phyloP scores from a whole-genome alignment of 805 yeast species.

The Sungouiella thailandica region DNA sequence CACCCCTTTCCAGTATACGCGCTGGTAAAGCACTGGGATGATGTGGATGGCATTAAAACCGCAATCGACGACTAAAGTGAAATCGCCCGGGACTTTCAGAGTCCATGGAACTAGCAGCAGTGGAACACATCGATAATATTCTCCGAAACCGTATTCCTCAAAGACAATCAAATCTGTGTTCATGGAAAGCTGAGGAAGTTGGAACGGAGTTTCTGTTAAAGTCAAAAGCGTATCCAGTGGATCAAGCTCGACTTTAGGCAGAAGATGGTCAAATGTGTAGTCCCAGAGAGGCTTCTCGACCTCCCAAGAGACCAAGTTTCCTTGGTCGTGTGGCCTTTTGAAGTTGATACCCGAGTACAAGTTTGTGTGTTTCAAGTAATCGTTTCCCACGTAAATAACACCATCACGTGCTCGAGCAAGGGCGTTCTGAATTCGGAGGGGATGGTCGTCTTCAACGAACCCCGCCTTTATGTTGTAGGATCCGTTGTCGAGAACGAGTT shows the following conservation, averaged over 20 bases:
- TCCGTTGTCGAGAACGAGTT: slow-evolving; percentile 81
- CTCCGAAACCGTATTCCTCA: slow-evolving; percentile 84
- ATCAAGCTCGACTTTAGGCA: slow-evolving; percentile 35
- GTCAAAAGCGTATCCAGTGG: slow-evolving; percentile 54
- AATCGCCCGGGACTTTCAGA: slow-evolving; percentile 37
- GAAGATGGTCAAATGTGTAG: slow-evolving; percentile 47
- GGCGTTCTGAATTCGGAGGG: slow-evolving; percentile 59
- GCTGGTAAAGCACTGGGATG: slow-evolving; percentile 76
- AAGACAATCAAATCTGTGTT: slow-evolving; percentile 88
- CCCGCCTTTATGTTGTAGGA: slow-evolving; percentile 68
- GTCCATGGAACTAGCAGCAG: slow-evolving; percentile 61
- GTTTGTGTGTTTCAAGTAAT: slow-evolving; percentile 55
- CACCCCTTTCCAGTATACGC: slow-evolving; percentile 71
- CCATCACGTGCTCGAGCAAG: slow-evolving; percentile 74
- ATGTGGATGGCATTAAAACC: slow-evolving; percentile 88
- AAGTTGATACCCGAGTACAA: slow-evolving; percentile 72
- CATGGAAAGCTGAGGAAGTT: slow-evolving; percentile 73
- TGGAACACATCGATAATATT: slow-evolving; percentile 62
- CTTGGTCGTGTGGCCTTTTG: slow-evolving; percentile 82
- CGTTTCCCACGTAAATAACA: slow-evolving; percentile 61
- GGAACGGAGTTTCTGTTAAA: slow-evolving; percentile 76
- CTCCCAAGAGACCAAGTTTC: slow-evolving; percentile 90
- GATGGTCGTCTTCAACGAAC: slow-evolving; percentile 25
- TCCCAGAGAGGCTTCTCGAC: slow-evolving; percentile 90
- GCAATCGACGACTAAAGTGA: slow-evolving; percentile 76